Evolutionary conservation across 257 asterid genomes (phyloP).

Genomic region (Nicotiana obtusifolia): DNA sequence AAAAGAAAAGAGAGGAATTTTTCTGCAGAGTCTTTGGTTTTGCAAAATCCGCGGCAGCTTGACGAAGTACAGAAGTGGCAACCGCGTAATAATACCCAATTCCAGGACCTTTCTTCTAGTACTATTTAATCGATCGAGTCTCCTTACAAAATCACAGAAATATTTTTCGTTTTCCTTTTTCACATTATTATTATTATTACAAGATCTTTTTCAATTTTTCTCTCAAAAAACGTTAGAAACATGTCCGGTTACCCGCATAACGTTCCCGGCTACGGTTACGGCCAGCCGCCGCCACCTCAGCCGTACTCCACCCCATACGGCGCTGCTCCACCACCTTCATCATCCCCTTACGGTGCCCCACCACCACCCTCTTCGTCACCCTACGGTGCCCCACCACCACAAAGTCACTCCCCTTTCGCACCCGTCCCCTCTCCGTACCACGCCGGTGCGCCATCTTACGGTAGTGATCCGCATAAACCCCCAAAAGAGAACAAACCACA

Average conservation of each 20-base stretch:
- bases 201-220: neutral
- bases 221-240: no score
- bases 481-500: constrained; percentile 5
- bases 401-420: constrained; percentile 17
- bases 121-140: neutral
- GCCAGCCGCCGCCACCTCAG: neutral
- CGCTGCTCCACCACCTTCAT: constrained; percentile 34
- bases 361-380: constrained; percentile 27
- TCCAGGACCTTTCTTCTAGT: neutral
- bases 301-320: neutral
- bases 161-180: neutral
- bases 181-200: no score
- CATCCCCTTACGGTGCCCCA: constrained; percentile 36
- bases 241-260: constrained; percentile 11
- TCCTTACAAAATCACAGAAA: neutral
- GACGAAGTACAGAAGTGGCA: neutral
- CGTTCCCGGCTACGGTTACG: constrained; percentile 8
- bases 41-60: neutral
- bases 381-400: constrained; percentile 10
- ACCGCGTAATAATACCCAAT: constrained; percentile 5
- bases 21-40: neutral
- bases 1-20: no score
- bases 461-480: constrained; percentile 1
- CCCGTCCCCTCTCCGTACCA: neutral
- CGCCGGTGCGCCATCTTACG: neutral